Percentiles rank a stretch among this genome's conserved stretches.
Conservation (phyloP, 352 stramenopile species). For the Pelagophyceae sp. region DNA sequence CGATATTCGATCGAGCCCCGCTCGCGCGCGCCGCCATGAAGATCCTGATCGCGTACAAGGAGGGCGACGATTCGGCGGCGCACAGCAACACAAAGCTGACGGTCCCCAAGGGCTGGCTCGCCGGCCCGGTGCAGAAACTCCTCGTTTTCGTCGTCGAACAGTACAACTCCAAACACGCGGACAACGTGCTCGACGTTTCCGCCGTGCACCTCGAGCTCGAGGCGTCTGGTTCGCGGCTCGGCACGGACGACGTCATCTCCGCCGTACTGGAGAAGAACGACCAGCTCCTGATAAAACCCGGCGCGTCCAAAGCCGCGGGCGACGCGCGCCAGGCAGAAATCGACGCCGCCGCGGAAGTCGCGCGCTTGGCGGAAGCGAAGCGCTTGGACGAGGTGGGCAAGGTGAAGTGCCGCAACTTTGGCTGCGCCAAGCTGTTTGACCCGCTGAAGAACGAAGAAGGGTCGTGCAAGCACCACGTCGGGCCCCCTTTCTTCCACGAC, state of each 20-base stretch:
- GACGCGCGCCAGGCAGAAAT: not conserved
- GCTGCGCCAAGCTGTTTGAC: conserved; percentile 23
- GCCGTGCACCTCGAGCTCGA: not conserved
- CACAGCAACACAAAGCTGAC: conserved; percentile 28
- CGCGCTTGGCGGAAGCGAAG: not conserved
- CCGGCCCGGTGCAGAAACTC: conserved; percentile 18
- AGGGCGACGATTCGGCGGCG: not conserved
- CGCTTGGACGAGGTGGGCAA: conserved; percentile 11
- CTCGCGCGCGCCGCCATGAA: not conserved
- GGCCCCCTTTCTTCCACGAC: conserved; percentile 30
- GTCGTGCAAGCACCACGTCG: conserved; percentile 24
- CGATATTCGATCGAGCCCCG: too few relatives aligned
- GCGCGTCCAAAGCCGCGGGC: not conserved
- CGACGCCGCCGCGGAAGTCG: not conserved
- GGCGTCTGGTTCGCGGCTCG: not conserved
- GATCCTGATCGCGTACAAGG: not conserved
- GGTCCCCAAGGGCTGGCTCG: conserved; percentile 27
- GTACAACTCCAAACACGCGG: conserved; percentile 29
- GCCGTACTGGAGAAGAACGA: not conserved
- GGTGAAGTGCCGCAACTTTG: conserved; percentile 26
- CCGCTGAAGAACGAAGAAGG: conserved; percentile 17
- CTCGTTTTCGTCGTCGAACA: conserved; percentile 21
- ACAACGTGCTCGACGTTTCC: not conserved
- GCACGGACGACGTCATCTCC: conserved; percentile 20
- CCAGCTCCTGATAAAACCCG: not conserved